These are phyloP conservation scores for Sclerotinia sclerotiorum DNA, from an alignment of 2,329 filamentous ascomycete species.

Conservation along the genomic window DNA sequence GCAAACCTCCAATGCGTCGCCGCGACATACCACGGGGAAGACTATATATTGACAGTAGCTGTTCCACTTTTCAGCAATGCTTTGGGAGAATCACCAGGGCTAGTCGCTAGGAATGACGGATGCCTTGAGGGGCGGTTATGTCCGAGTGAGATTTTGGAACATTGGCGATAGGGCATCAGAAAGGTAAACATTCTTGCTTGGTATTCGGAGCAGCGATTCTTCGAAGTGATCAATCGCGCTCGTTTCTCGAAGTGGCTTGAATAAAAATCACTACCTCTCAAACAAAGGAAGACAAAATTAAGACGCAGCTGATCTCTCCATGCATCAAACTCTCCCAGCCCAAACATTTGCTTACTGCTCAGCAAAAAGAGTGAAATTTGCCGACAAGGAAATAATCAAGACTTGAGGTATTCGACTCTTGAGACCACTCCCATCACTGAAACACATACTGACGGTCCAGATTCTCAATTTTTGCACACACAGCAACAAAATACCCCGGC, in stretches of 20 bases:
- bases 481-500: background rate
- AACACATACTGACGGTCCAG: background rate
- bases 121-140: background rate
- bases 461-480: background rate
- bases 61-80: background rate
- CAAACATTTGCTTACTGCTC: background rate
- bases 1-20: background rate
- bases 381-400: background rate
- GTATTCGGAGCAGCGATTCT: background rate
- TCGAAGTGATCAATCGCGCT: background rate
- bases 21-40: background rate
- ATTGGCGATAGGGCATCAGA: background rate
- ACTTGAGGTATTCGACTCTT: slow-evolving; percentile 4
- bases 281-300: background rate
- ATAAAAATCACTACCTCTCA: background rate
- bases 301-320: background rate
- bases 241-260: background rate
- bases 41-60: background rate
- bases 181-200: background rate
- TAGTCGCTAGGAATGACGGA: background rate
- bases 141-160: background rate
- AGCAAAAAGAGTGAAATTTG: background rate
- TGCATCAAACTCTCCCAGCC: background rate
- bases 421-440: background rate
- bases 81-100: background rate